Base-by-base conservation (phyloP, 1,284 basidiomycete species). In the Apiotrichum laibachii region DNA sequence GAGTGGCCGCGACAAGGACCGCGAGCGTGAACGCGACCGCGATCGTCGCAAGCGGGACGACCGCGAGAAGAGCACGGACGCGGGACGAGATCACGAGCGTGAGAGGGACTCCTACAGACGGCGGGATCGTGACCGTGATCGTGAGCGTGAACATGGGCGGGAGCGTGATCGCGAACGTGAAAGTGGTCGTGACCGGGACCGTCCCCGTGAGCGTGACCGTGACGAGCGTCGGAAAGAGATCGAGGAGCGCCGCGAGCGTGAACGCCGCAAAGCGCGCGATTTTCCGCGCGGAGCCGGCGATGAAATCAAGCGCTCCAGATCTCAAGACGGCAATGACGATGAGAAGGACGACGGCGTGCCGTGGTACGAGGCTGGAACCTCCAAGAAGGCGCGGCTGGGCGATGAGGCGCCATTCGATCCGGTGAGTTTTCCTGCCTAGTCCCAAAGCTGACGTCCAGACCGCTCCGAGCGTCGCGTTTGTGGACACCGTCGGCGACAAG, bases 401-500 rank as follows among this genome's bases (percentile, higher is more conserved):
- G 43, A 50, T 21, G 61, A 45, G 60, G 60, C 35, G 34, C 35
- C 37, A n/a, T 31, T 48, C 42, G 63, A 66, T 18, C 60, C 60
- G 12, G 65, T 63, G 31, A 59, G 63, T 56, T 37, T 15, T 10
- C 16, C 2, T 47, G 11, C 13, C 11, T 45, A 5, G 35, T 37
- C 50, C 22, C 40, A 35, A 34, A 45, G 45, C 50, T 48, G 37
- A 54, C 7, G 11, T 15, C 12, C 50, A 69, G 67, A 39, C 57
- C 0, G 46, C 67, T 1, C 57, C 57, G 5, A 64, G 56, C 9
- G 55, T 54, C 1, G 69, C 62, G 45, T 75, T 73, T 45, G 42
- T 57, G 2, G 72, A 75, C 50, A 67, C 61, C 0, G 66, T 57
- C 0, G 73, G 73, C 2, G 73, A 75, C 58, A 58, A 55, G 21